These are phyloP conservation scores for Cucumis hystrix DNA, from an alignment of 306 rosid genomes.

Conservation along the genomic window DNA sequence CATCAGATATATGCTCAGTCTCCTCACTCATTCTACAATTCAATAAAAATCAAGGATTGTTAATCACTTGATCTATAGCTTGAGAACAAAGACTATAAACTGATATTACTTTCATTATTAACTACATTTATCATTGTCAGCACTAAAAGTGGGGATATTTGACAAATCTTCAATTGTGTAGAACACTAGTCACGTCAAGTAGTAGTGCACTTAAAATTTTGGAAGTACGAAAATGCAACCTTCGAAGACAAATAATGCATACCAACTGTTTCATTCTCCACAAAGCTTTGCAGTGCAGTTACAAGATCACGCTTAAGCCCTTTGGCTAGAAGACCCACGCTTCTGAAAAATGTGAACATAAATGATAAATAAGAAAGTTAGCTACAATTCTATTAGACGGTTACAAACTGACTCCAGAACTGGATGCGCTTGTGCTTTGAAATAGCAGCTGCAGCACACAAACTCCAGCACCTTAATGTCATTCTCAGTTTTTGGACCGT, in stretches of 20 bases:
- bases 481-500: constrained; percentile 67
- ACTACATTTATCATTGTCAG: background rate
- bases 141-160: background rate
- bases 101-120: background rate
- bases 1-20: constrained; percentile 15
- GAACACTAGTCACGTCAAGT: background rate
- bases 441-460: background rate
- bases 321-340: constrained; percentile 46
- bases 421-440: background rate
- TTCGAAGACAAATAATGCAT: background rate
- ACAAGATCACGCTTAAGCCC: constrained; percentile 73
- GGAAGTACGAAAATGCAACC: no score
- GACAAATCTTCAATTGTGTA: background rate
- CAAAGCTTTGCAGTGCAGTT: constrained; percentile 51
- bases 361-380: background rate
- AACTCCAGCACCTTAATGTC: constrained; percentile 39
- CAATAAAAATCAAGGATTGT: constrained; percentile 19
- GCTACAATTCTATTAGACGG: background rate
- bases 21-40: constrained; percentile 14
- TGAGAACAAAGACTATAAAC: constrained; percentile 34
- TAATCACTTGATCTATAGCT: constrained; percentile 13
- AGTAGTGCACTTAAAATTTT: no score
- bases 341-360: constrained; percentile 44
- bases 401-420: background rate
- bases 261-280: constrained; percentile 48